Percentiles rank a stretch among this genome's conserved stretches.
phyloP scores from a whole-genome alignment of 2,329 filamentous ascomycete genomes.

The Calonectria crousiana region DNA sequence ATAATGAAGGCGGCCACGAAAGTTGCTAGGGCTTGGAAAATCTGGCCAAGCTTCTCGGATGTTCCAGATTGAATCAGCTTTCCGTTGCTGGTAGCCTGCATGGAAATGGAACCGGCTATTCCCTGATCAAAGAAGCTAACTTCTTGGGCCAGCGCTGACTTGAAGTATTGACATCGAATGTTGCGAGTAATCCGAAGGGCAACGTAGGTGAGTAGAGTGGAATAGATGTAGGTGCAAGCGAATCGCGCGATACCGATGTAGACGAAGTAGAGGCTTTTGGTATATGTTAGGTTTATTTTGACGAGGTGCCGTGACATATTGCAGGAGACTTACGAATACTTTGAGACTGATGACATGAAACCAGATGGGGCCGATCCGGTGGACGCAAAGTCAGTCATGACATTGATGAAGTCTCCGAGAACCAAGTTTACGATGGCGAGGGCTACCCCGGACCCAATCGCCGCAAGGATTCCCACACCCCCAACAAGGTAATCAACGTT shows the following conservation, averaged over 20 bases:
- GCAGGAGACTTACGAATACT: slow-evolving; percentile 3
- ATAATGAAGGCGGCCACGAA: slow-evolving; percentile 52
- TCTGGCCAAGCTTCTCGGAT: slow-evolving; percentile 51
- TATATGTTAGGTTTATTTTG: not conserved
- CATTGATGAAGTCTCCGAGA: slow-evolving; percentile 43
- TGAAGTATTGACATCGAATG: slow-evolving; percentile 60
- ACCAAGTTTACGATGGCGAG: slow-evolving; percentile 46
- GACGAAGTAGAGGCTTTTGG: slow-evolving; percentile 60
- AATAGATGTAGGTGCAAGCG: slow-evolving; percentile 58
- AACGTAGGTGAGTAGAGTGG: slow-evolving; percentile 57
- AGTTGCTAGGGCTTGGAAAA: slow-evolving; percentile 50
- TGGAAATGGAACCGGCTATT: slow-evolving; percentile 53
- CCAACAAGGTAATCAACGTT: slow-evolving; percentile 36
- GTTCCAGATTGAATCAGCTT: slow-evolving; percentile 54
- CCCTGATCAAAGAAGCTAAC: slow-evolving; percentile 60
- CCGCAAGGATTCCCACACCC: slow-evolving; percentile 37
- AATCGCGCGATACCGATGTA: slow-evolving; percentile 68
- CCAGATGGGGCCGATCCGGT: slow-evolving; percentile 20
- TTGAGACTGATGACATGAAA: slow-evolving; percentile 34
- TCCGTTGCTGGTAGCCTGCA: slow-evolving; percentile 52
- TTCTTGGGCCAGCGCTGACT: slow-evolving; percentile 60
- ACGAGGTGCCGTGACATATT: no score
- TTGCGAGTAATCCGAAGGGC: slow-evolving; percentile 48
- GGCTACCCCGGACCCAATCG: slow-evolving; percentile 42
- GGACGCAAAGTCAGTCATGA: slow-evolving; percentile 33